phyloP scores from a whole-genome alignment of 1,284 basidiomycete species.

The Sporisorium exsertum region DNA sequence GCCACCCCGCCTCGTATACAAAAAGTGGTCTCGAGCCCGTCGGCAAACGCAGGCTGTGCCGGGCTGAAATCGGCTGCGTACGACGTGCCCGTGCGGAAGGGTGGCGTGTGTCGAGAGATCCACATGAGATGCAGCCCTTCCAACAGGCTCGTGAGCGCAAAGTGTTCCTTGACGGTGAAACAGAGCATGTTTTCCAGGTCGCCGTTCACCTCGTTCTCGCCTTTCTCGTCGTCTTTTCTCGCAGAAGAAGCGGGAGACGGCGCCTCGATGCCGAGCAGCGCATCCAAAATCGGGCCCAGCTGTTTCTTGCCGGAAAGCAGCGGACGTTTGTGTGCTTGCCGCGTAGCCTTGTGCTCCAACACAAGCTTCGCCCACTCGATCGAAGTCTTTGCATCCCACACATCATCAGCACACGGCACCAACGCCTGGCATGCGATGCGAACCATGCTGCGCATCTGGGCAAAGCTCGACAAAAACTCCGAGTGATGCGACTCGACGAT shows the following conservation, averaged over 20 bases:
- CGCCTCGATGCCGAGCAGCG: slow-evolving; percentile 20
- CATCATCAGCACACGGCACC: slow-evolving; percentile 38
- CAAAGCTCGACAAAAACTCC: slow-evolving; percentile 33
- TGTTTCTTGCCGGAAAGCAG: slow-evolving; percentile 34
- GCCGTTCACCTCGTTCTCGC: slow-evolving; percentile 1
- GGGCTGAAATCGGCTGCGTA: slow-evolving; percentile 42
- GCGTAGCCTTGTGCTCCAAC: slow-evolving; percentile 38
- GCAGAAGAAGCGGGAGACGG: slow-evolving; percentile 1
- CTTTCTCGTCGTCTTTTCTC: not conserved
- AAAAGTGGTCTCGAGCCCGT: slow-evolving; percentile 20
- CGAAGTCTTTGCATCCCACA: slow-evolving; percentile 47
- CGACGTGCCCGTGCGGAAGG: slow-evolving; percentile 32
- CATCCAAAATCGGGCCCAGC: slow-evolving; percentile 41
- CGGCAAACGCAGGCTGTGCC: slow-evolving; percentile 14
- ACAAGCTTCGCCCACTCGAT: slow-evolving; percentile 46
- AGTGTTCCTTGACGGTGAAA: slow-evolving; percentile 46
- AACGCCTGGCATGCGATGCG: slow-evolving; percentile 39
- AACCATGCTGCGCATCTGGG: slow-evolving; percentile 37
- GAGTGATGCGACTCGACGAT: slow-evolving; percentile 49
- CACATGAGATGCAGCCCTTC: slow-evolving; percentile 45
- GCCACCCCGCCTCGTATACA: slow-evolving; percentile 22
- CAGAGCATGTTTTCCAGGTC: slow-evolving; percentile 26
- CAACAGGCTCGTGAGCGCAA: slow-evolving; percentile 35
- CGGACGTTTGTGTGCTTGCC: slow-evolving; percentile 18
- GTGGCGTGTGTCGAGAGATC: slow-evolving; percentile 36